Conservation (phyloP, 495 filamentous ascomycete species). For the Symbiotaphrina buchneri region DNA sequence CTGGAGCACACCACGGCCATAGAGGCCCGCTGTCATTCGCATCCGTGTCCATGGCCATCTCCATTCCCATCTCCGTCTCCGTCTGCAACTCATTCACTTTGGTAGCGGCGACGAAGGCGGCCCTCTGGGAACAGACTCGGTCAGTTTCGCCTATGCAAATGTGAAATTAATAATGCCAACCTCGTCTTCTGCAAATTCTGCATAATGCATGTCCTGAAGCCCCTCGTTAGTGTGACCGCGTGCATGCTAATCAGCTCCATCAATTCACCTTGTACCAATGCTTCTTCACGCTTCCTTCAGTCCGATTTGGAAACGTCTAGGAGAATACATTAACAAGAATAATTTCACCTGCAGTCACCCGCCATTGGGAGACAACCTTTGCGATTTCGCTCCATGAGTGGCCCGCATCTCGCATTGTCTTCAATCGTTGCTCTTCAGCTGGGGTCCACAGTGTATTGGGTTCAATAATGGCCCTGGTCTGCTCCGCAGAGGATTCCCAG, state of each 20-base stretch:
- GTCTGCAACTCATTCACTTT: too few species aligned
- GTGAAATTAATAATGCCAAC: constrained; percentile 16
- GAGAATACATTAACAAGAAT: constrained; percentile 11
- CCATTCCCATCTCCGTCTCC: too few species aligned
- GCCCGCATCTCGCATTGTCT: constrained; percentile 80
- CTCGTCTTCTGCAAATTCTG: constrained; percentile 96
- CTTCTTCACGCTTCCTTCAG: constrained; percentile 96
- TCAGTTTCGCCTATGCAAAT: background rate
- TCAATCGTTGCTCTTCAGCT: constrained; percentile 76
- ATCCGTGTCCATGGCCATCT: too few species aligned
- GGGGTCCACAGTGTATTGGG: constrained; percentile 98
- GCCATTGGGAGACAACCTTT: constrained; percentile 35
- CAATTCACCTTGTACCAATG: constrained; percentile 90
- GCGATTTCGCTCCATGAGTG: constrained; percentile 95
- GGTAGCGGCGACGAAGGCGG: constrained; percentile 74
- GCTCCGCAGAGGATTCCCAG: too few species aligned
- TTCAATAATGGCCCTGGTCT: too few species aligned
- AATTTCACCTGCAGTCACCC: constrained; percentile 1
- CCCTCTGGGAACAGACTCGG: constrained; percentile 33
- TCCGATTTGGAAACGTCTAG: constrained; percentile 77
- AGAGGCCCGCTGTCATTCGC: too few species aligned
- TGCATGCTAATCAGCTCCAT: constrained; percentile 1
- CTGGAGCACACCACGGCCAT: too few species aligned
- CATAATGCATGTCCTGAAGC: constrained; percentile 88
- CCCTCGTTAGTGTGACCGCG: constrained; percentile 5